Conservation (phyloP, 129 eudicot species). For the Glebionis coronaria region DNA sequence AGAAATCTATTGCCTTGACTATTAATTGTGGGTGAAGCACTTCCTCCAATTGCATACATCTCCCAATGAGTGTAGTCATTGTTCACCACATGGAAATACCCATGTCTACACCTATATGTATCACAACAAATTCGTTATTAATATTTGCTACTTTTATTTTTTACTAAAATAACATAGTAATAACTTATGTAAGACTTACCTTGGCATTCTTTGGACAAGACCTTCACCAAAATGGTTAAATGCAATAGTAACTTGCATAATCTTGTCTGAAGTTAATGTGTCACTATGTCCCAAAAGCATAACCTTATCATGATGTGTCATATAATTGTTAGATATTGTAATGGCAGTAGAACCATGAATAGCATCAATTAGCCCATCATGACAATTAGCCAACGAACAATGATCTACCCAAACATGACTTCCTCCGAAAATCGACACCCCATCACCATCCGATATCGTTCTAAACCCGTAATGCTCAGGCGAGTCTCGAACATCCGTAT, state of each 20-base stretch:
- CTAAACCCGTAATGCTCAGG: constrained; percentile 75
- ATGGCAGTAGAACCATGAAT: constrained; percentile 82
- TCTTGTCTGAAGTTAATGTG: constrained; percentile 48
- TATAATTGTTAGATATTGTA: constrained; percentile 76
- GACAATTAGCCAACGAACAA: constrained; percentile 80
- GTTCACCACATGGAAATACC: constrained; percentile 85
- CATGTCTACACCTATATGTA: constrained; percentile 58
- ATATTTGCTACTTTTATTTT: too few species aligned
- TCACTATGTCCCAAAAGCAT: constrained; percentile 89
- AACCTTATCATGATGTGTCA: constrained; percentile 87
- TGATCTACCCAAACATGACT: constrained; percentile 93
- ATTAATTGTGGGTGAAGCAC: constrained; percentile 82
- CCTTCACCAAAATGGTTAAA: constrained; percentile 94
- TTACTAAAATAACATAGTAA: not conserved
- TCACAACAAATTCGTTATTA: not conserved
- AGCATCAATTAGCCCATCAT: constrained; percentile 81
- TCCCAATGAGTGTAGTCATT: constrained; percentile 90
- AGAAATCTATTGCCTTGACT: constrained; percentile 84
- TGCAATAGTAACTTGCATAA: constrained; percentile 90
- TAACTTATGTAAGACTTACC: constrained; percentile 29
- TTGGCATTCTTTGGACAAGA: constrained; percentile 86
- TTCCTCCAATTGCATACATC: constrained; percentile 89
- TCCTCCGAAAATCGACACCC: constrained; percentile 76
- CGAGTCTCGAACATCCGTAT: constrained; percentile 68
- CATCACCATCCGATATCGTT: constrained; percentile 77